Conservation (phyloP, 805 yeast species). For the Hanseniaspora guilliermondii region DNA sequence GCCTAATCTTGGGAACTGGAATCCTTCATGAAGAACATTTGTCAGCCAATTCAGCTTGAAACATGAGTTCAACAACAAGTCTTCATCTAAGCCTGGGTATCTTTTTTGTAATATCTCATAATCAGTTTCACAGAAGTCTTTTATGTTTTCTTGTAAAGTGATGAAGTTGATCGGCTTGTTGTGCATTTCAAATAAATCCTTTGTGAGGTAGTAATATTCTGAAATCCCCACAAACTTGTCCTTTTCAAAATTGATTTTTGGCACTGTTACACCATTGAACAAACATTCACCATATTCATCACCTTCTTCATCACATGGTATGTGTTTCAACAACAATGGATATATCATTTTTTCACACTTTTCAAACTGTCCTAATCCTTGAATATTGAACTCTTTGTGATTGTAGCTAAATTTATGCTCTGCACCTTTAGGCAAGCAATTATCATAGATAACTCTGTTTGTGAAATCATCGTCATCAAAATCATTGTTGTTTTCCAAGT, state of each 20-base stretch:
- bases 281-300: conserved; percentile 48
- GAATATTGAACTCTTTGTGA: conserved; percentile 35
- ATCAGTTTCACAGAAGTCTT: conserved; percentile 59
- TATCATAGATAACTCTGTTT: conserved; percentile 42
- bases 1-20: conserved; percentile 65
- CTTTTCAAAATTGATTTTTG: conserved; percentile 61
- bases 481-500: conserved; percentile 38
- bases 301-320: conserved; percentile 63
- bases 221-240: conserved; percentile 88
- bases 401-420: conserved; percentile 36
- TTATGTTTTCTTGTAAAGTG: conserved; percentile 52
- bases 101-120: conserved; percentile 55
- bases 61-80: conserved; percentile 61
- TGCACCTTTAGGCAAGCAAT: conserved; percentile 67
- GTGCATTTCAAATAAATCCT: conserved; percentile 65
- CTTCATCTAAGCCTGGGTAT: conserved; percentile 45
- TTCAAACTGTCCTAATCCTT: conserved; percentile 71
- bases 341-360: conserved; percentile 58
- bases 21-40: conserved; percentile 82
- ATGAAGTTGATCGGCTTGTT: conserved; percentile 80
- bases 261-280: conserved; percentile 92
- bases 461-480: conserved; percentile 36
- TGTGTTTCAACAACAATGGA: conserved; percentile 63
- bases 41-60: conserved; percentile 93
- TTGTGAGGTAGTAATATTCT: conserved; percentile 95